A percentile compares a stretch with the other conserved stretches of the same genome.
Conservation (phyloP, 2,329 filamentous ascomycete genomes). For the Trichoderma hamatum region DNA sequence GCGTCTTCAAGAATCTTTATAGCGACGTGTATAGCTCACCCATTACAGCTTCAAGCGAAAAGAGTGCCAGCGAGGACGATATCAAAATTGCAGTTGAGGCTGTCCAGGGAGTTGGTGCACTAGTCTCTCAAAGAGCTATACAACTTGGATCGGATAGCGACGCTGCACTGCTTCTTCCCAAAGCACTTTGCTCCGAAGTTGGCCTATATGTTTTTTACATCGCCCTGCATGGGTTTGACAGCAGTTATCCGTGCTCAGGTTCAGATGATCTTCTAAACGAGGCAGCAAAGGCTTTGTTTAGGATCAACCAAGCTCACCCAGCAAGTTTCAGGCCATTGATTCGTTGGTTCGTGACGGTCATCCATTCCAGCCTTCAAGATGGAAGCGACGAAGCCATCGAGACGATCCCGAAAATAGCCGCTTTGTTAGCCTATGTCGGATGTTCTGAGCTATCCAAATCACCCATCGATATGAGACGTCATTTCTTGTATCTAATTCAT, state of each 20-base stretch:
- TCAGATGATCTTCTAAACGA: conserved; percentile 48
- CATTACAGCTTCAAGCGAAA: conserved; percentile 38
- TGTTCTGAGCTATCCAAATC: conserved; percentile 47
- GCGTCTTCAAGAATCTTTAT: conserved; percentile 47
- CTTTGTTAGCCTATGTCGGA: conserved; percentile 53
- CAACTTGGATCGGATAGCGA: not conserved
- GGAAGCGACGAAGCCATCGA: conserved; percentile 32
- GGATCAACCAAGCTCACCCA: conserved; percentile 42
- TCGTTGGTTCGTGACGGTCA: conserved; percentile 34
- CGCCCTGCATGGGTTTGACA: conserved; percentile 33
- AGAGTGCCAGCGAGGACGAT: conserved; percentile 42
- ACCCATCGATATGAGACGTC: conserved; percentile 38
- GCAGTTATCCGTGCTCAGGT: conserved; percentile 29
- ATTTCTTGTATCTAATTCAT: conserved; percentile 47
- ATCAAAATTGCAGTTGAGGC: conserved; percentile 48
- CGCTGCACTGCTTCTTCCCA: conserved; percentile 40
- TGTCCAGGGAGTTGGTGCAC: conserved; percentile 50
- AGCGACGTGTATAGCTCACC: conserved; percentile 48
- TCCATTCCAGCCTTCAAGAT: conserved; percentile 34
- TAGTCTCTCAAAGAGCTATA: conserved; percentile 45
- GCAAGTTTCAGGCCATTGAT: conserved; percentile 43
- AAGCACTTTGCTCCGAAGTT: conserved; percentile 43
- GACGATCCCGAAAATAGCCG: conserved; percentile 44
- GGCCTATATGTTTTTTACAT: conserved; percentile 42
- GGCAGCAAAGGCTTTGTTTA: conserved; percentile 46